phyloP scores from a whole-genome alignment of 768 basidiomycete genomes.

The Cyathus striatus region DNA sequence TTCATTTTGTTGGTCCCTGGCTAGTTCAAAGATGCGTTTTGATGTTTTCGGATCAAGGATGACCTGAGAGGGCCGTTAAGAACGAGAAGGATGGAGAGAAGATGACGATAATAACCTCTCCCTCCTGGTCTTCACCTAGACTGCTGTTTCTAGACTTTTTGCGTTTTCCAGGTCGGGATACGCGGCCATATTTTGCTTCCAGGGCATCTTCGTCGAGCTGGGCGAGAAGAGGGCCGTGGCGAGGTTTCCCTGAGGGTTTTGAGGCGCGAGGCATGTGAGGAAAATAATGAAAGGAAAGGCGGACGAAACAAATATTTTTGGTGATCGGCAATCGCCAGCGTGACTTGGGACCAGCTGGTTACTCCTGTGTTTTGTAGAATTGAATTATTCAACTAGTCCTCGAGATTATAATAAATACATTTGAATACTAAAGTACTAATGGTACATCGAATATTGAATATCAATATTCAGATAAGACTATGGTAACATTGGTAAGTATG shows the following conservation, averaged over 20 bases:
- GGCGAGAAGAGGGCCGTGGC: conserved; percentile 85
- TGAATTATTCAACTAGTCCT: too few relatives aligned
- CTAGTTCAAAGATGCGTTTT: conserved; percentile 85
- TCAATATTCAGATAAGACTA: too few relatives aligned
- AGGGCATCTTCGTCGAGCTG: conserved; percentile 80
- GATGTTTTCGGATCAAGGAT: conserved; percentile 81
- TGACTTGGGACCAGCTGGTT: too few relatives aligned
- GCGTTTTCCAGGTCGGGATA: conserved; percentile 73
- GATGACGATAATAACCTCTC: conserved; percentile 38
- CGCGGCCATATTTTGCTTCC: conserved; percentile 71
- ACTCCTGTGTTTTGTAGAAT: too few relatives aligned
- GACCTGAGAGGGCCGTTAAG: conserved; percentile 34
- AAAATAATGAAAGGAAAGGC: not conserved
- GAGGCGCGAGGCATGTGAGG: conserved; percentile 58
- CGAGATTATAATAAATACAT: too few relatives aligned
- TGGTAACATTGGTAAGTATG: too few relatives aligned
- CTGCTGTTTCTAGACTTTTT: conserved; percentile 48
- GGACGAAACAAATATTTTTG: conserved; percentile 8
- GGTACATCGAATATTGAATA: too few relatives aligned
- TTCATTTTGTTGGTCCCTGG: conserved; percentile 90
- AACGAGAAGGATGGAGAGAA: conserved; percentile 8
- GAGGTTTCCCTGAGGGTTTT: conserved; percentile 47
- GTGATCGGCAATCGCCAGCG: conserved; percentile 15
- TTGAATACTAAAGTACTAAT: too few relatives aligned
- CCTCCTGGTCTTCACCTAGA: conserved; percentile 46